phyloP scores from a whole-genome alignment of 495 filamentous ascomycete species.

The Hypoxylon perforatum region DNA sequence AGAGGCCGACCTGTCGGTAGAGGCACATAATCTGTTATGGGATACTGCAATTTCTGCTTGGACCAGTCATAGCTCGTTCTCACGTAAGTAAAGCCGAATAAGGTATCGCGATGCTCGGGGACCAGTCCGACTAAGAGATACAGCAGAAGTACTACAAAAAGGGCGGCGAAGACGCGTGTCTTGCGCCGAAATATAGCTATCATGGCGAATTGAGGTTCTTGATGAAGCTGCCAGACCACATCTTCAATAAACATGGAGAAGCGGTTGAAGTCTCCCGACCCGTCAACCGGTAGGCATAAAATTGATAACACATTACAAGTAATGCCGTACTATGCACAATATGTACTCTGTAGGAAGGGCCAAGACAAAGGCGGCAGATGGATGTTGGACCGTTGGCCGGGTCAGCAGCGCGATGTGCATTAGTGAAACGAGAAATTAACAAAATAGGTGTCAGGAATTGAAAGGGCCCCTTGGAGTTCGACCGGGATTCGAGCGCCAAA shows the following conservation, averaged over 20 bases:
- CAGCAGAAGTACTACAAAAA: slow-evolving; percentile 30
- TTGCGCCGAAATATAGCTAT: slow-evolving; percentile 45
- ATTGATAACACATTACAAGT: slow-evolving; percentile 25
- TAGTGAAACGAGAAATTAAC: slow-evolving; percentile 33
- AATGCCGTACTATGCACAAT: slow-evolving; percentile 6
- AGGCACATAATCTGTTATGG: slow-evolving; percentile 48
- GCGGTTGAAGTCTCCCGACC: slow-evolving; percentile 20
- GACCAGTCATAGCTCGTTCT: slow-evolving; percentile 58
- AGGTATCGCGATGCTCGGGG: slow-evolving; percentile 41
- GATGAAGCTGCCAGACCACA: slow-evolving; percentile 43
- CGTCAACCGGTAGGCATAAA: slow-evolving; percentile 19
- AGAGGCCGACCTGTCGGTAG: slow-evolving; percentile 50
- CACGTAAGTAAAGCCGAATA: slow-evolving; percentile 47
- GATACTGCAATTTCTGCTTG: slow-evolving; percentile 44
- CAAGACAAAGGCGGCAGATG: neutral
- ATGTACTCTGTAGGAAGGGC: slow-evolving; percentile 9
- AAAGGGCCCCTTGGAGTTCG: slow-evolving; percentile 13
- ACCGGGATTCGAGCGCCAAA: neutral
- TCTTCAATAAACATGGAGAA: slow-evolving; percentile 46
- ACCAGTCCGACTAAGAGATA: slow-evolving; percentile 46
- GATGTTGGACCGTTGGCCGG: neutral
- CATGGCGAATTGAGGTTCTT: slow-evolving; percentile 38
- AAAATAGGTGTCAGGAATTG: slow-evolving; percentile 26
- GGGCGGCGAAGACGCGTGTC: slow-evolving; percentile 31
- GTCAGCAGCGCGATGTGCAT: slow-evolving; percentile 22